Evolutionary conservation across 495 filamentous ascomycete species (phyloP).

Genomic region (Talaromyces stipitatus): DNA sequence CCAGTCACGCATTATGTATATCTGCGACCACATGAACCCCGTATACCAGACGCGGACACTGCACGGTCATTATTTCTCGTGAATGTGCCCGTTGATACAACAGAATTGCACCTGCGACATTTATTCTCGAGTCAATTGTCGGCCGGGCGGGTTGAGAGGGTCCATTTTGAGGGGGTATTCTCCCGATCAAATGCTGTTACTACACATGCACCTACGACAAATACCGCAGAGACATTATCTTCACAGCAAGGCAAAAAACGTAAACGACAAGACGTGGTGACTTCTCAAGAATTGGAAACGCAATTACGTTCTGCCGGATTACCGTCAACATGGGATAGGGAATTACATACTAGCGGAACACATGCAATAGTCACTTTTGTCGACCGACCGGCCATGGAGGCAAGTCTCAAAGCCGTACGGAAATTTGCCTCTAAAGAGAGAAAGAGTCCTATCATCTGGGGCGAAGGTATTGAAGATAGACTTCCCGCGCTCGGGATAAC

Average conservation of each 20-base stretch:
- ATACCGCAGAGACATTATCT: conserved; percentile 30
- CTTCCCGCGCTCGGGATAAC: conserved; percentile 49
- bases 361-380: conserved; percentile 77
- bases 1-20: conserved; percentile 78
- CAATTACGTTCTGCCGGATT: conserved; percentile 46
- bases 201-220: background rate
- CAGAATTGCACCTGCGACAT: conserved; percentile 62
- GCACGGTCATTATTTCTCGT: conserved; percentile 74
- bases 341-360: conserved; percentile 61
- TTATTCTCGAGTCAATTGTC: conserved; percentile 65
- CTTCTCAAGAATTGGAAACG: conserved; percentile 41
- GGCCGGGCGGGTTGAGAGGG: conserved; percentile 65
- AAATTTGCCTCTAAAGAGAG: conserved; percentile 41
- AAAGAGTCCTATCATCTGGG: conserved; percentile 45
- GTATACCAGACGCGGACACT: conserved; percentile 63
- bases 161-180: conserved; percentile 54
- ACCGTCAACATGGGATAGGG: conserved; percentile 69
- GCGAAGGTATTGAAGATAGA: conserved; percentile 46
- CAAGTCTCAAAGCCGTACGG: conserved; percentile 63
- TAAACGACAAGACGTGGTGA: conserved; percentile 43
- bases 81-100: conserved; percentile 83
- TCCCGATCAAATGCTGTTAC: background rate
- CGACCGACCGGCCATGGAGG: conserved; percentile 65
- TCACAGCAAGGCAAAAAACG: conserved; percentile 55
- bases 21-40: conserved; percentile 71